Evolutionary conservation across 441 rosid genomes (phyloP), one percentile per base, ranked within the genome.

Genomic region (Isatis lusitanica): DNA sequence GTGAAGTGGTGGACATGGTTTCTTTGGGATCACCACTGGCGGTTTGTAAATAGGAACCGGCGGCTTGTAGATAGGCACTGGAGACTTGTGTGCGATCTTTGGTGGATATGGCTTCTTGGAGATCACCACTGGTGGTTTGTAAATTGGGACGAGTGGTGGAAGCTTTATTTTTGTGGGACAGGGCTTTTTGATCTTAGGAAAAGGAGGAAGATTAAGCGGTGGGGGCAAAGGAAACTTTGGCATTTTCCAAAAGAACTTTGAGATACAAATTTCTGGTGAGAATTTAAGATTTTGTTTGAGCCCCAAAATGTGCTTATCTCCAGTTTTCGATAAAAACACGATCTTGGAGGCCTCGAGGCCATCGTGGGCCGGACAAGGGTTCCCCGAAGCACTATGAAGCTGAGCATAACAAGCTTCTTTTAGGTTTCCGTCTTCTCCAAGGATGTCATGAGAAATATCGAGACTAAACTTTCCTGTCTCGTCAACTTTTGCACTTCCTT

Each of bases 371-470:
- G 94, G 90, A 63, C 97, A 94, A 36, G 93, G 87, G 1, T 58
- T 31, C 0, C 82, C 83, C 0, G 92, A 80, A 30, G 89, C 87
- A 50, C 91, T 87, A 68, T 85, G 92, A 70, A 91, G 94, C 68
- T 85, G 93, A 28, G 96, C 98, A 66, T 88, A 87, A 73, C 97
- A 91, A 63, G 85, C 89, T 74, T 88, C 93, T 70, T 80, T 86
- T 1, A 88, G 67, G 36, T 74, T 84, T 11, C 83, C 92, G 18
- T 83, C 82, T 38, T 83, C 70, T 40, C 68, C 52, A 4, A 85
- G 79, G 4, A 91, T 62, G 31, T 86, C 89, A 26, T 86, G 85
- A 52, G 86, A 86, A 30, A 35, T 76, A 66, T 9, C 84, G 86
- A 56, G 50, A 39, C 48, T 81, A 80, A 94, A 94, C 48, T 87